These are phyloP conservation scores for Diaporthe destruens DNA, from an alignment of 2,329 filamentous ascomycete species.

Conservation along the genomic window DNA sequence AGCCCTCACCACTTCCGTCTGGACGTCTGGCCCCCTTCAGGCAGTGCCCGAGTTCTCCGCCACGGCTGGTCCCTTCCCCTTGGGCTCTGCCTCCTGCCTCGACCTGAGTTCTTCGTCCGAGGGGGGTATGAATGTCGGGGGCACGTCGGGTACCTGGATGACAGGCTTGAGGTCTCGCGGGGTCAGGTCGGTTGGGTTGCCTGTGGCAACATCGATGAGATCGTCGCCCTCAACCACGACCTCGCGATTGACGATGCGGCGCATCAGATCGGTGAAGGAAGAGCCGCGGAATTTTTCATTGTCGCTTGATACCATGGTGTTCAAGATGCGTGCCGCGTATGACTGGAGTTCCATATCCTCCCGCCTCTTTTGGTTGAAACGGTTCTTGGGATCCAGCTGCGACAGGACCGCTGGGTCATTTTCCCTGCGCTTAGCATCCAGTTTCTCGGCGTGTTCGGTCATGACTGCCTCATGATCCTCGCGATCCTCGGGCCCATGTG, in stretches of 20 bases:
- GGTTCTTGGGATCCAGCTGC: slow-evolving; percentile 50
- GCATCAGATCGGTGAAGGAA: slow-evolving; percentile 82
- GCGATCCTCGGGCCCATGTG: slow-evolving; percentile 47
- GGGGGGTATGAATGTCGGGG: slow-evolving; percentile 29
- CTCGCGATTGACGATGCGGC: slow-evolving; percentile 78
- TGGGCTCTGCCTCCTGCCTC: slow-evolving; percentile 1
- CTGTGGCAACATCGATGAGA: slow-evolving; percentile 60
- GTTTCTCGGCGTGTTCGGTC: slow-evolving; percentile 33
- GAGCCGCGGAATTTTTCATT: slow-evolving; percentile 83
- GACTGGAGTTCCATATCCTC: slow-evolving; percentile 77
- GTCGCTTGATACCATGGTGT: slow-evolving; percentile 76
- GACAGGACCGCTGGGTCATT: slow-evolving; percentile 43
- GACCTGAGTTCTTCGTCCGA: slow-evolving; percentile 7
- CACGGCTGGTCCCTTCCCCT: slow-evolving; percentile 7
- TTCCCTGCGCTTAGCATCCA: slow-evolving; percentile 45
- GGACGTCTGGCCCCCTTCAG: slow-evolving; percentile 29
- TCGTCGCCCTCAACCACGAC: slow-evolving; percentile 79
- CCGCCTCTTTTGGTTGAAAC: slow-evolving; percentile 48
- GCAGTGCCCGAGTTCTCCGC: slow-evolving; percentile 4
- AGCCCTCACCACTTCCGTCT: slow-evolving; percentile 37
- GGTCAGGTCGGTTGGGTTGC: slow-evolving; percentile 32
- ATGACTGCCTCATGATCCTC: slow-evolving; percentile 44
- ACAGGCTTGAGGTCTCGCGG: slow-evolving; percentile 11
- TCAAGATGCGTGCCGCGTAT: slow-evolving; percentile 78
- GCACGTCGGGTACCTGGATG: slow-evolving; percentile 22